Evolutionary conservation across 352 stramenopile species (phyloP), one percentile per base, ranked within the genome.

Genomic region (Phytophthora crassamura): DNA sequence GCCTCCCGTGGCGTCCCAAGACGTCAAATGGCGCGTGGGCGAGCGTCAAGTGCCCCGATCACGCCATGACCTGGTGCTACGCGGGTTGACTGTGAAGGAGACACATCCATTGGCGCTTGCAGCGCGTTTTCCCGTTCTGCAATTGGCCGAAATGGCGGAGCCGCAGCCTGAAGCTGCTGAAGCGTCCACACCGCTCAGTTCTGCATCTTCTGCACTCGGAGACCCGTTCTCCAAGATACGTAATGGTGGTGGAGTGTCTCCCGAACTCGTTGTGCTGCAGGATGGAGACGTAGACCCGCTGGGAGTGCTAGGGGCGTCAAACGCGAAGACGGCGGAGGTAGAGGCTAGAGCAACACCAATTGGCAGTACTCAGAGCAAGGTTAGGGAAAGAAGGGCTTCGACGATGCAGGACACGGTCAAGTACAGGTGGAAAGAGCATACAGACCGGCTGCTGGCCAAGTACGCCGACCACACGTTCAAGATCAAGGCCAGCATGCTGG

Each of bases 401-500:
- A 35, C 22, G 36, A 30, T 20, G 20, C 54, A 45, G 22, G 45
- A 32, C 50, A 90, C 77, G 3, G 76, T 88, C 15, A 91, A 89
- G 48, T 53, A 74, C 56, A 68, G 74, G 56, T 95, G 86, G 84
- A 89, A 78, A 16, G 56, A 71, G 28, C 82, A 93, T 54, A 93
- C 84, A 12, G 80, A 95, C 42, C 67, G 77, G 8, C 55, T 93
- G 7, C 43, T 95, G 54, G 74, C 80, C 25, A 86, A 88, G 46
- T 90, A 83, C 28, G 74, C 75, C 16, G 74, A 84, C 22, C 65
- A 90, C 41, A 90, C 74, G 34, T 93, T 91, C 63, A 82, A 82
- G 47, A 91, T 93, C 61, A 88, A 93, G 69, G 80, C 82, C 69
- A 91, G 69, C 35, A 89, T 93, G 84, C 75, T 93, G 15, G 82